Base-by-base conservation (phyloP, 2,329 filamentous ascomycete species). In the Calonectria montana region DNA sequence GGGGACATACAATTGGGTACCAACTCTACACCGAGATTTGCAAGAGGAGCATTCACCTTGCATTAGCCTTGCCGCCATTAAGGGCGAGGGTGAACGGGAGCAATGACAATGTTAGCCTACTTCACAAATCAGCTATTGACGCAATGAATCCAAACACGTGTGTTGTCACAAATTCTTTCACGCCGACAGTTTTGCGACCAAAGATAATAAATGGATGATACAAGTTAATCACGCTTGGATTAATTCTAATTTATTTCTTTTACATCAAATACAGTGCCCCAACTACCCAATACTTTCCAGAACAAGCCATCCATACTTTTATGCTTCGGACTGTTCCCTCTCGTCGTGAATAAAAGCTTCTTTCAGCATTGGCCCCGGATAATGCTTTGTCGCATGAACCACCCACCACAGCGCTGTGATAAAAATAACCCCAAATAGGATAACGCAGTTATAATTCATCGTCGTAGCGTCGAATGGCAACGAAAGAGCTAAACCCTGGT, bases 401-500 rank as follows among this genome's bases (percentile, higher is more conserved):
- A 79, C 10, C 77, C 77, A 79, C 77, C 77, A 79, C 0, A 74
- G 3, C 0, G 67, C 64, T 16, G 77, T 76, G 27, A 79, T 41
- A 4, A 74, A 53, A 3, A 76, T 45, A 0, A 79, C 57, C 0
- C 77, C 77, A 2, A 43, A 64, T 0, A 79, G 61, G 41, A 79
- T 79, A 0, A 79, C 77, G 1, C 71, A 79, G 16, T 79, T 79
- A 12, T 79, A 79, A 10, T 79, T 79, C 77, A 79, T 79, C 0
- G 77, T 77, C 0, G 75, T 73, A 0, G 55, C 63, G 55, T 78
- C 76, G 6, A 79, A 74, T 1, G 78, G 77, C 1, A 79, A 8
- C 0, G 74, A 73, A 3, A 78, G 61, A 39, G 77, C 77, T 79
- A 16, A 7, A 1, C 37, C 3, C 0, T 2, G 3, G 29, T 78